phyloP scores from a whole-genome alignment of 2,329 filamentous ascomycete species.

The Colletotrichum musae region DNA sequence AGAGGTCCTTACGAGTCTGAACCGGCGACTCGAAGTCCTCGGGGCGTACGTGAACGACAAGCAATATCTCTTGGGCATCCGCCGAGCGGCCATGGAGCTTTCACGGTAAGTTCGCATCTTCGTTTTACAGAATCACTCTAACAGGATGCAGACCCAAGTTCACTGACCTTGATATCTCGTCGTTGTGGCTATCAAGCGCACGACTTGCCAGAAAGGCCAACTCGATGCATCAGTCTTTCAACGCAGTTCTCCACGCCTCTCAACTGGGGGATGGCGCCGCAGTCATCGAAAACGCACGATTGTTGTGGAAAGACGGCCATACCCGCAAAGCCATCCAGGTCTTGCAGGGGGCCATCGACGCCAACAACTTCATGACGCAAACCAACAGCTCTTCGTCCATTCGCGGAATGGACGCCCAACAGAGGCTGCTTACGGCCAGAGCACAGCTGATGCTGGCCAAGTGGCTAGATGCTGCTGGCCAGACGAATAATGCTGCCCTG shows the following conservation, averaged over 20 bases:
- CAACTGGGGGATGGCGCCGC: conserved; percentile 87
- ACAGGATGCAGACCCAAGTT: conserved; percentile 66
- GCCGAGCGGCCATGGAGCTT: conserved; percentile 89
- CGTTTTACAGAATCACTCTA: neutral
- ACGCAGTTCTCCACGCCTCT: conserved; percentile 91
- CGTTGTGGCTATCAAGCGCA: conserved; percentile 88
- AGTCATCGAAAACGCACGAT: conserved; percentile 92
- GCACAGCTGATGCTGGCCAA: conserved; percentile 93
- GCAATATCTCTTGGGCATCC: conserved; percentile 89
- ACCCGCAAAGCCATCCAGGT: conserved; percentile 95
- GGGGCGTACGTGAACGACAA: conserved; percentile 94
- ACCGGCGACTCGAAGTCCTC: conserved; percentile 87
- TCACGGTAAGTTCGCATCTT: conserved; percentile 66
- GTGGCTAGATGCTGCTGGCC: conserved; percentile 96
- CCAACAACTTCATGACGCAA: conserved; percentile 78
- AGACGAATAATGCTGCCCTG: conserved; percentile 87
- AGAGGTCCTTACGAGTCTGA: conserved; percentile 68
- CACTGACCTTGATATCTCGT: conserved; percentile 81
- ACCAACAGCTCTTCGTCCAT: conserved; percentile 56
- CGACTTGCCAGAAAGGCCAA: conserved; percentile 89
- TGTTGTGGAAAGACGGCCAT: conserved; percentile 94
- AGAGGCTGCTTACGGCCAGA: conserved; percentile 77
- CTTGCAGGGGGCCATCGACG: conserved; percentile 87
- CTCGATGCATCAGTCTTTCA: conserved; percentile 89
- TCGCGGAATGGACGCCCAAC: conserved; percentile 61